Percentiles rank a stretch among this genome's conserved stretches.
These are phyloP conservation scores for Aphanomyces invadans DNA, from an alignment of 352 stramenopile genomes.

Conservation along the genomic window DNA sequence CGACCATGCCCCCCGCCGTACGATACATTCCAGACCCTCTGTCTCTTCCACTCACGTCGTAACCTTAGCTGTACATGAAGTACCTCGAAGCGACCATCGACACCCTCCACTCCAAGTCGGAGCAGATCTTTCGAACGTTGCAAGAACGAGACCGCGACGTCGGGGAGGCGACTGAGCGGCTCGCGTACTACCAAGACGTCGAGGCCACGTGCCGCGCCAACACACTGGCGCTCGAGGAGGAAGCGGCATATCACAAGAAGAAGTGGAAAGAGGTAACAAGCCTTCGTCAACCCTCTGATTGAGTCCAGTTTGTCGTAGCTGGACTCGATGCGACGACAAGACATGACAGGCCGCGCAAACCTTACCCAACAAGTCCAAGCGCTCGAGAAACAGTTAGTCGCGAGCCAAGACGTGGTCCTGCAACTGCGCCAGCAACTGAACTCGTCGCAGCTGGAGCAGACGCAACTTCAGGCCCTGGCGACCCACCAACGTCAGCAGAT, in stretches of 20 bases:
- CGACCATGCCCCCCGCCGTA: neutral
- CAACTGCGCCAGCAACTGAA: neutral
- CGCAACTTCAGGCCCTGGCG: neutral
- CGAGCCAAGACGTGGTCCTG: neutral
- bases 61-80: neutral
- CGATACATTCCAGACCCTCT: neutral
- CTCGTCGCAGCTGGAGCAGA: neutral
- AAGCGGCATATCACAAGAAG: neutral
- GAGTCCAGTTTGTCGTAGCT: neutral
- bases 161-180: neutral
- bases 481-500: neutral
- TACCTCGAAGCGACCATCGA: neutral
- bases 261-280: conserved; percentile 3
- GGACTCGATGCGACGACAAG: neutral
- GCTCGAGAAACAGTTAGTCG: neutral
- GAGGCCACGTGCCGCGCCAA: neutral
- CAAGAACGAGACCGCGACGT: conserved; percentile 1
- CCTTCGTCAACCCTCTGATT: neutral
- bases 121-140: conserved; percentile 3
- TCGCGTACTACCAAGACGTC: neutral
- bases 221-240: neutral
- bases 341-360: neutral
- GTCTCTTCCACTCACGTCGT: neutral
- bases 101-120: neutral
- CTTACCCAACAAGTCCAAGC: neutral